phyloP scores from a whole-genome alignment of 2,329 filamentous ascomycete genomes.

The Pseudocercospora macadamiae region DNA sequence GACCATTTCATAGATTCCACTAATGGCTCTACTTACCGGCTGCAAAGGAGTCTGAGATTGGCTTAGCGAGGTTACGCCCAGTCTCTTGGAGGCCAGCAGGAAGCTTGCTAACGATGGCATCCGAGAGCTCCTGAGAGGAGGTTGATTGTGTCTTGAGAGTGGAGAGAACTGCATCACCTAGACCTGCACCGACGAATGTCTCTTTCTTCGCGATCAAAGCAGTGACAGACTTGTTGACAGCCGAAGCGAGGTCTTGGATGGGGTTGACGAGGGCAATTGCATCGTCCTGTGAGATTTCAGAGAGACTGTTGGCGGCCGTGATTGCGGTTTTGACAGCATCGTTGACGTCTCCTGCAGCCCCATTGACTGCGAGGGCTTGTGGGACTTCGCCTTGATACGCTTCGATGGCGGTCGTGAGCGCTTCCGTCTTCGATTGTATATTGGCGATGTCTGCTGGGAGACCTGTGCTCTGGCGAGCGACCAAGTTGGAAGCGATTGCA shows the following conservation, averaged over 20 bases:
- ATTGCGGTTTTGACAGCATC: constrained; percentile 14
- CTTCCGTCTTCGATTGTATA: neutral
- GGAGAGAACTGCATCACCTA: constrained; percentile 8
- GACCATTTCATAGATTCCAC: too few species aligned
- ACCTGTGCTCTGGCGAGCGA: constrained; percentile 12
- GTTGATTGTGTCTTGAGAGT: constrained; percentile 7
- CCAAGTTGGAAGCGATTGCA: constrained; percentile 12
- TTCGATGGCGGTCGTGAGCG: constrained; percentile 11
- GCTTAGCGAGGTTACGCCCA: constrained; percentile 11
- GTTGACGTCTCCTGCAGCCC: constrained; percentile 12
- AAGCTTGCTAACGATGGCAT: constrained; percentile 14
- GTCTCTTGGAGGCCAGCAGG: constrained; percentile 16
- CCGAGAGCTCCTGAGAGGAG: neutral
- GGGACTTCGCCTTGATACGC: constrained; percentile 13
- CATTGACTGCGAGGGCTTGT: constrained; percentile 12
- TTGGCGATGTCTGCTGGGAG: constrained; percentile 7
- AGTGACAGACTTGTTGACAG: constrained; percentile 14
- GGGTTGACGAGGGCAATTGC: constrained; percentile 13
- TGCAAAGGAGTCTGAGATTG: constrained; percentile 13
- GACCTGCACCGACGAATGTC: constrained; percentile 7
- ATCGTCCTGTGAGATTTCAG: constrained; percentile 5
- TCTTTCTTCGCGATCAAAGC: constrained; percentile 15
- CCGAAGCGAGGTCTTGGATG: constrained; percentile 10
- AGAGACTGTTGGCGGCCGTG: constrained; percentile 9
- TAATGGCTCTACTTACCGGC: neutral